Evolutionary conservation across 1,284 basidiomycete species (phyloP).

Genomic region (Gomphus bonarii): DNA sequence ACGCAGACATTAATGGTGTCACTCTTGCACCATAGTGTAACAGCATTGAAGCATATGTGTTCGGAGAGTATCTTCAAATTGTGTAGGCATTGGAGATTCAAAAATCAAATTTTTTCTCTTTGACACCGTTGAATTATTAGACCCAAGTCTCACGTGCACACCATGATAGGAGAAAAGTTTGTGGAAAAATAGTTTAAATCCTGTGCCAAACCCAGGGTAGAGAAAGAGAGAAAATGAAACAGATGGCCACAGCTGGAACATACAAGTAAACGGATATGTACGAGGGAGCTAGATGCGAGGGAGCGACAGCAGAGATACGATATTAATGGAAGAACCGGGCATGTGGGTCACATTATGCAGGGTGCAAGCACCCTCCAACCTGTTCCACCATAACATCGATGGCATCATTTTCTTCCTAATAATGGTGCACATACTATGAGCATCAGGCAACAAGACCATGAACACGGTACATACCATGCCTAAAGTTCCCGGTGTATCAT

Average conservation of each 20-base stretch:
- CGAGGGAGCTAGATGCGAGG: not conserved
- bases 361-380: constrained; percentile 3
- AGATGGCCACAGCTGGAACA: not conserved
- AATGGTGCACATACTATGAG: not conserved
- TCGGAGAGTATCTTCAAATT: too few relatives aligned
- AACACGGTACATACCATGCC: constrained; percentile 53
- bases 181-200: not conserved
- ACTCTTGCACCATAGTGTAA: too few relatives aligned
- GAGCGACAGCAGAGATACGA: not conserved
- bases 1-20: too few relatives aligned
- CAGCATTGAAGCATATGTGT: too few relatives aligned
- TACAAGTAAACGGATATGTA: not conserved
- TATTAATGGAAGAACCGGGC: not conserved
- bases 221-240: not conserved
- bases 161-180: too few relatives aligned
- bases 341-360: not conserved
- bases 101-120: too few relatives aligned
- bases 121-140: too few relatives aligned
- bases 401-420: constrained; percentile 41
- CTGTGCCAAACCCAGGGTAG: not conserved
- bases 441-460: not conserved
- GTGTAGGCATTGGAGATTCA: too few relatives aligned
- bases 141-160: too few relatives aligned
- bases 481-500: constrained; percentile 74
- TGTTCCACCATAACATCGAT: constrained; percentile 89